Conservation (phyloP, 208 protist species). For the Crithidia expoeki region DNA sequence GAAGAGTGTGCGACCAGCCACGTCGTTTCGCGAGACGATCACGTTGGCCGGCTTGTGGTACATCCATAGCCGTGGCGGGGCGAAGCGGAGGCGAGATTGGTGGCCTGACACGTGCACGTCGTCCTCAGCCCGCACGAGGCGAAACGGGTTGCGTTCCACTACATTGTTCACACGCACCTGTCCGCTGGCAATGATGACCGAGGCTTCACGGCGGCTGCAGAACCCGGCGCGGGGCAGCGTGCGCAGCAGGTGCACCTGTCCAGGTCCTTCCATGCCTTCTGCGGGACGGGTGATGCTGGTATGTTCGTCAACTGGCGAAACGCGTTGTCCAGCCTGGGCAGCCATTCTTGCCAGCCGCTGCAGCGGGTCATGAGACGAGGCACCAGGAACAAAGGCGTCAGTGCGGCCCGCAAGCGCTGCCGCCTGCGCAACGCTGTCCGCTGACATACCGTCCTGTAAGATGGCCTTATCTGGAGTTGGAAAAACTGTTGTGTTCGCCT, state of each 20-base stretch:
- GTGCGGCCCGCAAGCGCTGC: conserved; percentile 13
- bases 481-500: background rate
- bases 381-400: conserved; percentile 33
- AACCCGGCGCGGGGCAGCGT: conserved; percentile 78
- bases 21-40: conserved; percentile 82
- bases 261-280: conserved; percentile 14
- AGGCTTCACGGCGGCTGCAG: conserved; percentile 81
- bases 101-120: conserved; percentile 80
- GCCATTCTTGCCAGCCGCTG: conserved; percentile 22
- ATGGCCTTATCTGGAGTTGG: conserved; percentile 18
- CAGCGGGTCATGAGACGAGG: conserved; percentile 23
- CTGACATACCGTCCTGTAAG: conserved; percentile 30
- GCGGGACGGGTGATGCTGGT: background rate
- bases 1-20: conserved; percentile 72
- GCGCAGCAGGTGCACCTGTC: conserved; percentile 71
- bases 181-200: conserved; percentile 72
- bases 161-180: conserved; percentile 88
- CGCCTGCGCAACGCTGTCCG: conserved; percentile 9
- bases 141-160: conserved; percentile 86
- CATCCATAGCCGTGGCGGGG: conserved; percentile 86
- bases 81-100: conserved; percentile 71
- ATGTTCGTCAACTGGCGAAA: background rate
- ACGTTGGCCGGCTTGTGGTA: conserved; percentile 91
- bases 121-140: conserved; percentile 71
- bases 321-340: conserved; percentile 7